These are phyloP conservation scores for Pseudozyma sp. DNA, from an alignment of 1,284 basidiomycete genomes.

Conservation along the genomic window DNA sequence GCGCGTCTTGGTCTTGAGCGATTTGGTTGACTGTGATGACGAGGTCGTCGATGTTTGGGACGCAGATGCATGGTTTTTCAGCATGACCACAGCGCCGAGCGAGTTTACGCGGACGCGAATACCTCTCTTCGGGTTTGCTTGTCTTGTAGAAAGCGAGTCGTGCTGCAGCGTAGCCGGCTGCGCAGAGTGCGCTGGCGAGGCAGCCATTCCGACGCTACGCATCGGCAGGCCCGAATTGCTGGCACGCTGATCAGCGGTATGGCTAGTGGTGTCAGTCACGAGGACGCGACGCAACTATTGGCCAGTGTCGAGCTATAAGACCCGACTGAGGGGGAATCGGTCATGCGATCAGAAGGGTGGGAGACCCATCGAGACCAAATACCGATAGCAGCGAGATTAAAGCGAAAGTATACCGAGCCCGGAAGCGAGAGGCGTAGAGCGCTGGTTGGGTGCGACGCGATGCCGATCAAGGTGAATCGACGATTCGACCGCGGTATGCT, in stretches of 20 bases:
- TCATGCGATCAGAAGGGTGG: constrained; percentile 11
- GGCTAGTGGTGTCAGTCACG: constrained; percentile 23
- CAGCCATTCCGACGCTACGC: constrained; percentile 9
- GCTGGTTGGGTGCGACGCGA: too few relatives aligned
- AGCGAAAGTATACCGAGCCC: too few relatives aligned
- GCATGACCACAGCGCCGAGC: constrained; percentile 29
- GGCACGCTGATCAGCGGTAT: background rate
- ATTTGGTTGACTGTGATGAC: background rate
- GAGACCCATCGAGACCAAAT: constrained; percentile 7
- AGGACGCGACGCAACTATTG: background rate
- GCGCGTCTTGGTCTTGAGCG: constrained; percentile 11
- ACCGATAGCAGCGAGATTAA: background rate
- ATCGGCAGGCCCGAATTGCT: constrained; percentile 13
- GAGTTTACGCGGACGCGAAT: constrained; percentile 40
- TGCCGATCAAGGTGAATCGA: too few relatives aligned
- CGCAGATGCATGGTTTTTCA: constrained; percentile 19
- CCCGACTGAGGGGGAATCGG: constrained; percentile 1
- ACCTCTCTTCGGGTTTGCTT: constrained; percentile 16
- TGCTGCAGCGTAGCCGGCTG: background rate
- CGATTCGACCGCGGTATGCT: too few relatives aligned
- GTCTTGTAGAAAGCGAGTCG: background rate
- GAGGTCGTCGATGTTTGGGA: background rate
- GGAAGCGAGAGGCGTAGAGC: too few relatives aligned
- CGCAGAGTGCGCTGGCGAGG: constrained; percentile 1
- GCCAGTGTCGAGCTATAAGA: background rate